These are phyloP conservation scores for Adansonia madagascariensis DNA, from an alignment of 441 rosid species.

Conservation along the genomic window DNA sequence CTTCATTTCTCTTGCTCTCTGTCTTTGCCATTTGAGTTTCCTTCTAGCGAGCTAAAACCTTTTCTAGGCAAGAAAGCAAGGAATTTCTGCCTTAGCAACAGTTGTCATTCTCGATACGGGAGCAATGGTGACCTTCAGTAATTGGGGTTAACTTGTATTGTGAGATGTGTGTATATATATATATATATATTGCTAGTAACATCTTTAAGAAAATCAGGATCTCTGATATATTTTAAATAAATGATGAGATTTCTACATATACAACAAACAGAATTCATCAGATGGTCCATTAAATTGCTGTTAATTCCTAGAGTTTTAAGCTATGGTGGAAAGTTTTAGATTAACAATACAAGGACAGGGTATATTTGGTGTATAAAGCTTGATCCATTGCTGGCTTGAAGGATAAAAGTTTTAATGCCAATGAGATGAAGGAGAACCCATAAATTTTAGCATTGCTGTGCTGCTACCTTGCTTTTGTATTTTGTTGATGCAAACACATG, in stretches of 20 bases:
- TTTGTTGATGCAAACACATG: neutral
- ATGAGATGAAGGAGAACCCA: neutral
- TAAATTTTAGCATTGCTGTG: neutral
- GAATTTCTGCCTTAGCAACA: neutral
- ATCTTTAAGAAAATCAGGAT: constrained; percentile 7
- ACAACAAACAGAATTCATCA: neutral
- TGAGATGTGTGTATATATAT: neutral
- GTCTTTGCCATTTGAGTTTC: neutral
- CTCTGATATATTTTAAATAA: neutral
- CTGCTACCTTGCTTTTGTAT: constrained; percentile 2
- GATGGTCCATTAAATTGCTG: neutral
- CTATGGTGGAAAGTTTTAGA: constrained; percentile 1
- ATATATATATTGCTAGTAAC: neutral
- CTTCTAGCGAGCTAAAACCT: neutral
- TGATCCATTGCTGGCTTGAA: neutral
- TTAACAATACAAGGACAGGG: neutral
- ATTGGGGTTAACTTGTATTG: neutral
- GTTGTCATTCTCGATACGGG: neutral
- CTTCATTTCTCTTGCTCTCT: neutral
- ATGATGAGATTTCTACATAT: neutral
- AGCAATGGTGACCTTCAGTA: neutral
- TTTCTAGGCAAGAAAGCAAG: neutral
- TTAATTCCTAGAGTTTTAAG: neutral
- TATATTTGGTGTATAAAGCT: neutral
- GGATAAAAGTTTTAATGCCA: neutral